phyloP scores from a whole-genome alignment of 148 eudicot species.

The Tetragonia tetragonoides region DNA sequence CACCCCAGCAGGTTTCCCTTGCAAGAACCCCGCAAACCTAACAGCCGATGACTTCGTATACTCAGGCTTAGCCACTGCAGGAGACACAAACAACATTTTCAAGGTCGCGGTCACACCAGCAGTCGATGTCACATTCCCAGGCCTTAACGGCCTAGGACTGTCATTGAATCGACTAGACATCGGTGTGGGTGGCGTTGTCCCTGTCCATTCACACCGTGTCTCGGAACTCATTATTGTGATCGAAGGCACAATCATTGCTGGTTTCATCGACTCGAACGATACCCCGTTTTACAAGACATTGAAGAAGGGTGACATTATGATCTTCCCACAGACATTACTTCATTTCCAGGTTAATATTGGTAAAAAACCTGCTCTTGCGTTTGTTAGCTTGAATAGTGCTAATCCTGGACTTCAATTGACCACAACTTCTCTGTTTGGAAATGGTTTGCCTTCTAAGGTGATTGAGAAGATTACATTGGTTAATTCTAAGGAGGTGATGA shows the following conservation, averaged over 20 bases:
- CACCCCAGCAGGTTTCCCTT: not conserved
- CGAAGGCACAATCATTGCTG: not conserved
- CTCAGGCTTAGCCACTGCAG: not conserved
- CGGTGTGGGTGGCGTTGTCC: not conserved
- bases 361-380: not conserved
- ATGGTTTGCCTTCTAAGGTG: not conserved
- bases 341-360: not conserved
- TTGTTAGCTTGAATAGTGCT: not conserved
- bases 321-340: not conserved
- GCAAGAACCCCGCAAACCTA: not conserved
- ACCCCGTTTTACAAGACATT: not conserved
- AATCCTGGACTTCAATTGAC: not conserved
- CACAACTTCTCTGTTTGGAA: not conserved
- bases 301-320: not conserved
- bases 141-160: not conserved
- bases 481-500: not conserved
- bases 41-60: slow-evolving; percentile 5
- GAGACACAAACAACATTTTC: not conserved
- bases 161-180: not conserved
- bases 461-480: not conserved
- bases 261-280: not conserved
- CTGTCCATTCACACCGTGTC: not conserved
- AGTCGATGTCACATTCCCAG: not conserved
- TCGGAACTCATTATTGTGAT: not conserved
- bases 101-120: not conserved